These are phyloP conservation scores for Fusarium sp. DNA, from an alignment of 2,329 filamentous ascomycete species.

Conservation along the genomic window DNA sequence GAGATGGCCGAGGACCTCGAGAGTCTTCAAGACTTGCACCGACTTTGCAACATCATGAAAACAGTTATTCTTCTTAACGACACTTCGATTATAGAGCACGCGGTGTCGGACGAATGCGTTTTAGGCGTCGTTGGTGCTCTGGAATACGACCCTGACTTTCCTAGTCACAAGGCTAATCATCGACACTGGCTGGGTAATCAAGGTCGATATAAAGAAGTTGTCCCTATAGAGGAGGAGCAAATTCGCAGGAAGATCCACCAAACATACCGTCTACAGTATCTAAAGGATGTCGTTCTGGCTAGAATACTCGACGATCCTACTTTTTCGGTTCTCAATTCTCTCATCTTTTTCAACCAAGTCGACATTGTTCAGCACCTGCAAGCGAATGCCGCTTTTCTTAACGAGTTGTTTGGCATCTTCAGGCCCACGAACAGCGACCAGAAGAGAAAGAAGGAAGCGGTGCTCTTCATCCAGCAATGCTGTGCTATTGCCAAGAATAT, in stretches of 20 bases:
- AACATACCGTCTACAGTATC: slow-evolving; percentile 93
- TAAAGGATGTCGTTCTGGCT: slow-evolving; percentile 98
- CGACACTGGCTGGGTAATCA: slow-evolving; percentile 90
- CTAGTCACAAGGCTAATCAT: slow-evolving; percentile 96
- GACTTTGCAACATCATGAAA: slow-evolving; percentile 98
- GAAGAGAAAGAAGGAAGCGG: slow-evolving; percentile 88
- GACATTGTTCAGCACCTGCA: slow-evolving; percentile 98
- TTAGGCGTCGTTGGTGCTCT: slow-evolving; percentile 93
- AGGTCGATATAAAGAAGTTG: slow-evolving; percentile 94
- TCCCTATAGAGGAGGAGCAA: slow-evolving; percentile 83
- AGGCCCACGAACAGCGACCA: slow-evolving; percentile 70
- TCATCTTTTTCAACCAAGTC: slow-evolving; percentile 99
- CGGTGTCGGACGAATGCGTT: slow-evolving; percentile 89
- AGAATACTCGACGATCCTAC: slow-evolving; percentile 97
- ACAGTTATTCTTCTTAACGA: slow-evolving; percentile 94
- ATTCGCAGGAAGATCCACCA: slow-evolving; percentile 94
- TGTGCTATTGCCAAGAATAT: slow-evolving; percentile 94
- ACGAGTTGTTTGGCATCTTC: slow-evolving; percentile 90
- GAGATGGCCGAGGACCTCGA: slow-evolving; percentile 92
- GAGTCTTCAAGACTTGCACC: slow-evolving; percentile 85
- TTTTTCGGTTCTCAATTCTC: slow-evolving; percentile 94
- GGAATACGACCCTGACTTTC: slow-evolving; percentile 98
- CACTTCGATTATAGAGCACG: slow-evolving; percentile 91
- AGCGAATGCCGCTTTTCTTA: slow-evolving; percentile 78
- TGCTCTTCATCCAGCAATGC: slow-evolving; percentile 96